Conservation (phyloP, 768 basidiomycete genomes). For the Auricularia heimuer region DNA sequence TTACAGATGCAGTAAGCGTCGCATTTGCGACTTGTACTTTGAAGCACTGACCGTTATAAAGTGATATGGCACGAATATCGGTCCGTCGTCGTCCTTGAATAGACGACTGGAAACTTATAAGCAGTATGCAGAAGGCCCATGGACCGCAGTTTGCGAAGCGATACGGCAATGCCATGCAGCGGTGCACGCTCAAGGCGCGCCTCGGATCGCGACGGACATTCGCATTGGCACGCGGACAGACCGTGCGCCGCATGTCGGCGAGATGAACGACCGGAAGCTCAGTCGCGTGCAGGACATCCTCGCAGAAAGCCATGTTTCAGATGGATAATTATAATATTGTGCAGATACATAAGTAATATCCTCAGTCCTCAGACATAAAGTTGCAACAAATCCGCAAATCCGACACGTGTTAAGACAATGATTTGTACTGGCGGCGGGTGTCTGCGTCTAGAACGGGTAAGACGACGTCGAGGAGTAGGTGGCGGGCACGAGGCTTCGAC, state of each 20-base stretch:
- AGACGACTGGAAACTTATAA: neutral
- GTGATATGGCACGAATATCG: conserved; percentile 88
- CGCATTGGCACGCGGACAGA: conserved; percentile 87
- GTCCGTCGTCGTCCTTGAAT: conserved; percentile 23
- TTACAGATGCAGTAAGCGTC: conserved; percentile 57
- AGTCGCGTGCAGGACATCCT: conserved; percentile 74
- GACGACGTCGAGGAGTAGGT: too few species aligned
- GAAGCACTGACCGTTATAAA: conserved; percentile 18
- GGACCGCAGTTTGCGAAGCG: conserved; percentile 71
- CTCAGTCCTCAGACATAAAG: neutral
- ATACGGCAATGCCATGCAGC: conserved; percentile 89
- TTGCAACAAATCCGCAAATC: neutral
- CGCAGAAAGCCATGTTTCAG: conserved; percentile 5
- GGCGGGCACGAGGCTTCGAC: too few species aligned
- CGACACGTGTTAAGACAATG: neutral
- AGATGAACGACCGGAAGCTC: conserved; percentile 74
- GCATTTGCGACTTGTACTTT: neutral
- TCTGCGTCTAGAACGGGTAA: too few species aligned
- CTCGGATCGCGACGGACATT: conserved; percentile 82
- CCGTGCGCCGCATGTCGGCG: conserved; percentile 47
- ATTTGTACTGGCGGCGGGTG: neutral
- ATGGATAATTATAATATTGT: neutral
- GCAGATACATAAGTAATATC: neutral
- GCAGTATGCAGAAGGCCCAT: conserved; percentile 58
- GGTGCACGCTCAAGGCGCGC: conserved; percentile 66